Percentiles rank a stretch among this genome's conserved stretches.
Evolutionary conservation across 148 eudicot species (phyloP).

Genomic region (Silene uniflora): DNA sequence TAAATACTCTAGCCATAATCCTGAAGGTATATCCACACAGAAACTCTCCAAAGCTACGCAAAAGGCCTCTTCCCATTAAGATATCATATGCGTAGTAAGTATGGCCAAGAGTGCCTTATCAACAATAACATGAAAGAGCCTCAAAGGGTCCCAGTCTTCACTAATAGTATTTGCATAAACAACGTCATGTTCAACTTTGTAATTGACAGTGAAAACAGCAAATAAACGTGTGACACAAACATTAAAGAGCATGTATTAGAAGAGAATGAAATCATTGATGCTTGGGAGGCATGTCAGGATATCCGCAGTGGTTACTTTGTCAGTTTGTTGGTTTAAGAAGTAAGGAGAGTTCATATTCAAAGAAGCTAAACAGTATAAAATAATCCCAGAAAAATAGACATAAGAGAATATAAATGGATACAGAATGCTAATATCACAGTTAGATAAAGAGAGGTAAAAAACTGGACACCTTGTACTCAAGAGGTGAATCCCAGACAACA

Average conservation of each 20-base stretch:
- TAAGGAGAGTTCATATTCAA: neutral
- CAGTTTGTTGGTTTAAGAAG: neutral
- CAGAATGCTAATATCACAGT: neutral
- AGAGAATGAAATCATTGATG: neutral
- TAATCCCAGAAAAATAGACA: no score
- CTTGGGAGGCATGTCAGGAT: neutral
- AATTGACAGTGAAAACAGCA: neutral
- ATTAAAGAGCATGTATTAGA: neutral
- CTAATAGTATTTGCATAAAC: neutral
- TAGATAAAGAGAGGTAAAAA: constrained; percentile 7
- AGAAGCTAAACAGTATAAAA: neutral
- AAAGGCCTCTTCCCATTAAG: neutral
- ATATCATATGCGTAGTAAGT: no score
- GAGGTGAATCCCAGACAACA: constrained; percentile 95
- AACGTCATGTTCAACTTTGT: neutral
- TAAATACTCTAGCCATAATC: neutral
- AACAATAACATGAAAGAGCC: no score
- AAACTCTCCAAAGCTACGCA: neutral
- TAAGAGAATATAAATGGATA: neutral
- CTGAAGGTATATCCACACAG: neutral
- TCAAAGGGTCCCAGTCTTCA: no score
- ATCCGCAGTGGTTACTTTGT: neutral
- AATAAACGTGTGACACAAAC: neutral
- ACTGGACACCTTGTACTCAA: constrained; percentile 81
- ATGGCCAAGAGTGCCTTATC: no score